phyloP scores from a whole-genome alignment of 768 basidiomycete species.

The Lactifluus echinatus region DNA sequence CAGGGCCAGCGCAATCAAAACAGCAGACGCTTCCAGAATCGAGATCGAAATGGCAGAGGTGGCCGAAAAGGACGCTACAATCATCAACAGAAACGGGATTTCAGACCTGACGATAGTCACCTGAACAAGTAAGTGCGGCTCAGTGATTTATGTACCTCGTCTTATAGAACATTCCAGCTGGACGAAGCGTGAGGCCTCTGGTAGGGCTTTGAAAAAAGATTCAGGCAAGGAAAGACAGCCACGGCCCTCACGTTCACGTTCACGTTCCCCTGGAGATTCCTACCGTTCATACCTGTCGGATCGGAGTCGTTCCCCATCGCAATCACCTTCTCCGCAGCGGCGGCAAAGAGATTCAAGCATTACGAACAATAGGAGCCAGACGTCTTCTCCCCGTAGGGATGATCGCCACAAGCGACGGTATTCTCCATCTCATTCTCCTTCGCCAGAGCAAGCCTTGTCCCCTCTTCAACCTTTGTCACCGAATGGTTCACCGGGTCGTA shows the following conservation, averaged over 20 bases:
- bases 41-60: constrained; percentile 15
- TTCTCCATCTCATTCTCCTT: constrained; percentile 26
- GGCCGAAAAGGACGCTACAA: constrained; percentile 25
- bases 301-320: constrained; percentile 55
- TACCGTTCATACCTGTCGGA: constrained; percentile 56
- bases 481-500: constrained; percentile 8
- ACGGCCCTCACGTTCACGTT: constrained; percentile 41
- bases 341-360: constrained; percentile 47
- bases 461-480: constrained; percentile 14
- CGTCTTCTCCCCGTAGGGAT: constrained; percentile 40
- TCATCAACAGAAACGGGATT: constrained; percentile 33
- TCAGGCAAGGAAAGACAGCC: constrained; percentile 36
- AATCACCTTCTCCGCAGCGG: constrained; percentile 52
- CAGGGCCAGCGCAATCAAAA: constrained; percentile 31
- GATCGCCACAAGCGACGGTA: constrained; percentile 28
- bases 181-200: constrained; percentile 49
- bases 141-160: background rate
- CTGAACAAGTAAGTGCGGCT: constrained; percentile 57
- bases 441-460: constrained; percentile 20
- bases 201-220: constrained; percentile 32
- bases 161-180: constrained; percentile 37
- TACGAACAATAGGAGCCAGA: constrained; percentile 34
- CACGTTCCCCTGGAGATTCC: constrained; percentile 57
- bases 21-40: constrained; percentile 28
- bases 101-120: constrained; percentile 51